Base-by-base conservation (phyloP, 164 flowering plant genomes). In the Platanus orientalis region DNA sequence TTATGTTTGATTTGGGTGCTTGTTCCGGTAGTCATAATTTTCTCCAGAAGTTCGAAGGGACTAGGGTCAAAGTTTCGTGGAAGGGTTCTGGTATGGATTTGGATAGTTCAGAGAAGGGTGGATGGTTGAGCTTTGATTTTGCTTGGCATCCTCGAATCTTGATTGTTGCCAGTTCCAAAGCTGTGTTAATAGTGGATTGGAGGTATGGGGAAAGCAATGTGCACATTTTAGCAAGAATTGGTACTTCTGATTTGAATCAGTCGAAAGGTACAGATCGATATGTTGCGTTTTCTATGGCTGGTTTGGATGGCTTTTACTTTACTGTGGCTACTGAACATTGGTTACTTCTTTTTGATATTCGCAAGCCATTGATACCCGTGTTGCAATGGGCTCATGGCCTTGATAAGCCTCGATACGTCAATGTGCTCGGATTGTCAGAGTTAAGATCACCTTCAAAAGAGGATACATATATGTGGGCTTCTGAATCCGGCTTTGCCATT, bases 101-200 rank as follows among this genome's bases (percentile, higher is more conserved):
- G 14, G 54, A 50, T 65, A 30, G 39, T 61, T 64, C 56, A 20
- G 68, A 51, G 29, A 58, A 61, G 7, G n/a, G 10, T 49, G 69
- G 53, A 56, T 90, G 96, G 92, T 63, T 89, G 52, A 74, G 85
- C n/a, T 83, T 84, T 71, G 88, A 83, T 30, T 93, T 90, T 47
- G 71, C 84, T 75, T 90, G 88, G 90, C 85, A 90, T 79, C 90
- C 90, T 0, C 75, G 81, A 25, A 77, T 85, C 34, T 50, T 87
- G 60, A 66, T 88, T n/a, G 83, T 81, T 76, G 83, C 83, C 42
- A 70, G 79, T 47, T 69, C 78, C 1, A 71, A 55, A 63, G 80
- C 77, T 21, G 83, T 90, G 16, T 85, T 79, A 57, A 44, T 81
- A 51, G 84, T 88, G 60, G 98, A 90, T 80, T 68, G 56, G 20